Conservation (phyloP, 345 rosid species). For the Murraya koenigii region DNA sequence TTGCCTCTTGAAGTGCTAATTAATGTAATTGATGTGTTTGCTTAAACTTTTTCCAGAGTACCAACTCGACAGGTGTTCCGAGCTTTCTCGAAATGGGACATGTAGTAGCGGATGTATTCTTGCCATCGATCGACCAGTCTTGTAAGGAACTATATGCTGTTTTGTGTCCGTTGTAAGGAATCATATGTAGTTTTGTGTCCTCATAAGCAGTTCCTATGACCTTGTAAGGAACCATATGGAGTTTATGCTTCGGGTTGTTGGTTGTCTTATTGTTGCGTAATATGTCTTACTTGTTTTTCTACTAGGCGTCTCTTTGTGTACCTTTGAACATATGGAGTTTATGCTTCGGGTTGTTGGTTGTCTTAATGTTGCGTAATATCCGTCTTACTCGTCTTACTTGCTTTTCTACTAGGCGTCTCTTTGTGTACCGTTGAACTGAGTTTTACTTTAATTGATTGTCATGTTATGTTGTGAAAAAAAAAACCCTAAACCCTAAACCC, state of each 20-base stretch:
- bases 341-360: too few relatives aligned
- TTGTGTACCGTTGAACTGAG: too few relatives aligned
- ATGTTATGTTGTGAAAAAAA: too few relatives aligned
- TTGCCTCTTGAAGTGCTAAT: not conserved
- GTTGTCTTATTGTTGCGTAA: not conserved
- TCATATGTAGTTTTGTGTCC: too few relatives aligned
- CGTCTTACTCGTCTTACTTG: too few relatives aligned
- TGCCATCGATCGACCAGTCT: constrained; percentile 16
- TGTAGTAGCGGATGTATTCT: constrained; percentile 12
- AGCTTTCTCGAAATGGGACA: constrained; percentile 11
- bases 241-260: not conserved
- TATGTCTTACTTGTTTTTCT: not conserved
- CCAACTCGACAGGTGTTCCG: constrained; percentile 14
- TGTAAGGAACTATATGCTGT: too few relatives aligned
- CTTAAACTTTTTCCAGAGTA: constrained; percentile 20
- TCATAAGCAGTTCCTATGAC: not conserved
- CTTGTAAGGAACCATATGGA: not conserved
- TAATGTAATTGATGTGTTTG: not conserved
- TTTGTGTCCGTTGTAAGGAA: constrained; percentile 5
- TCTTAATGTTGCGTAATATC: too few relatives aligned
- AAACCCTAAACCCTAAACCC: too few relatives aligned
- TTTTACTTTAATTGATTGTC: too few relatives aligned
- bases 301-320: too few relatives aligned
- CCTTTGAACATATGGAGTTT: too few relatives aligned
- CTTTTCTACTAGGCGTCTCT: too few relatives aligned